Percentiles rank a stretch among this genome's conserved stretches.
Conservation (phyloP, 2,329 filamentous ascomycete genomes). For the Basipetospora chlamydospora region DNA sequence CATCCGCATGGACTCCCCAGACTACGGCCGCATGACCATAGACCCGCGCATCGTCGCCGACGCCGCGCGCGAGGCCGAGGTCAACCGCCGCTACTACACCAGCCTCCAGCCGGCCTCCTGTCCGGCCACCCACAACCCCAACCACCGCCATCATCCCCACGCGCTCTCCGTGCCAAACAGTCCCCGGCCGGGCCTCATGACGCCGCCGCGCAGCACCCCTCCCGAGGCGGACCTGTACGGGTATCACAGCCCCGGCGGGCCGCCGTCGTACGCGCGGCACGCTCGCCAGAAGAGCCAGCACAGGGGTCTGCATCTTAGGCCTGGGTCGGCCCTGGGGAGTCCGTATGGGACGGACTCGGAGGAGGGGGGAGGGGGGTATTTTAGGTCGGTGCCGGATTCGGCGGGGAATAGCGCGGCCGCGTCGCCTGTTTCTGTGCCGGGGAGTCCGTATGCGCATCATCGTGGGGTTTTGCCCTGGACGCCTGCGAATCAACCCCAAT, state of each 20-base stretch:
- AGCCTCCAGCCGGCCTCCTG: too few relatives aligned
- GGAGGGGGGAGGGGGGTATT: slow-evolving; percentile 17
- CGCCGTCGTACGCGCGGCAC: too few relatives aligned
- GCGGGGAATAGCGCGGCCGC: too few relatives aligned
- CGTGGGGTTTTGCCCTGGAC: too few relatives aligned
- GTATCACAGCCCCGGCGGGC: not conserved
- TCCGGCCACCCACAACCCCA: slow-evolving; percentile 22
- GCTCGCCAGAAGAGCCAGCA: too few relatives aligned
- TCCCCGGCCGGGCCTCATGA: not conserved
- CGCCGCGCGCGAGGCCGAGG: slow-evolving; percentile 34
- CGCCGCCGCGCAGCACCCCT: slow-evolving; percentile 1
- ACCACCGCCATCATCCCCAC: slow-evolving; percentile 9
- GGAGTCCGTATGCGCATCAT: too few relatives aligned
- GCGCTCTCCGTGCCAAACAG: not conserved
- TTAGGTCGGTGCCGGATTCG: slow-evolving; percentile 1
- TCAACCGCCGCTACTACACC: slow-evolving; percentile 21
- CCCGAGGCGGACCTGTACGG: slow-evolving; percentile 1
- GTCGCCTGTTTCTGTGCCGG: too few relatives aligned
- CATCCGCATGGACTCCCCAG: slow-evolving; percentile 44
- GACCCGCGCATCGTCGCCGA: slow-evolving; percentile 36
- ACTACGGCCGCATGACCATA: slow-evolving; percentile 55
- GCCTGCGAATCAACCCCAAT: too few relatives aligned
- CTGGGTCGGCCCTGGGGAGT: slow-evolving; percentile 10
- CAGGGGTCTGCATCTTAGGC: not conserved
- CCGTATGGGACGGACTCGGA: slow-evolving; percentile 28